Evolutionary conservation across 306 rosid genomes (phyloP), one percentile per base, ranked within the genome.

Genomic region (Carpinus fangiana): DNA sequence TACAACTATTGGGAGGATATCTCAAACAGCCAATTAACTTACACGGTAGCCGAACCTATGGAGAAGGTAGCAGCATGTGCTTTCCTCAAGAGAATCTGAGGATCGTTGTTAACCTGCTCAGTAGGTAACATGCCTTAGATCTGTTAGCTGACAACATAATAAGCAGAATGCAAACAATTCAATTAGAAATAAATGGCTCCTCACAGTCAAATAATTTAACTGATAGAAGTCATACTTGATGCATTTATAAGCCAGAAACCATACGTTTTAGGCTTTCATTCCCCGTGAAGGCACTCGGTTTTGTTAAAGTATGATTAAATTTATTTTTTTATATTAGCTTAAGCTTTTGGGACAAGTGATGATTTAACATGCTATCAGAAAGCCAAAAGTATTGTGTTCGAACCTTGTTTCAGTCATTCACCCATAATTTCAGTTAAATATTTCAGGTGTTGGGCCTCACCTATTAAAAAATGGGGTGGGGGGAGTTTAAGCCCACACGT

Each of bases 31-130:
- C n/a, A 78, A 51, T n/a, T 45, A 66, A 81, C 90, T 85, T 87
- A 95, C 99, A 87, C 94, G 7, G 94, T 95, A 36, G 99, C 99
- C 79, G 99, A 95, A 68, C 99, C 99, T 68, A 86, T 82, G 48
- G 93, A 90, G 75, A 85, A 81, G 75, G 96, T 95, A 77, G 89
- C 90, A 84, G 99, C 98, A 87, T 95, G 99, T 43, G 99, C 93
- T 82, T 91, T 93, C 76, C 84, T 86, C 57, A 93, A 78, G 80
- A 95, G 90, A 86, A 85, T 86, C 74, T 78, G 98, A 41, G 99
- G 99, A 81, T 91, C 92, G 68, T 89, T 74, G 79, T 91, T 89
- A 78, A 90, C 93, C 99, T 95, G 93, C 72, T 11, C 48, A 62
- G 78, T 84, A 65, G 81, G 81, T 46, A 53, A 86, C 52, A 61